Base-by-base conservation (phyloP, 257 asterid species). In the Eustoma russellianum region DNA sequence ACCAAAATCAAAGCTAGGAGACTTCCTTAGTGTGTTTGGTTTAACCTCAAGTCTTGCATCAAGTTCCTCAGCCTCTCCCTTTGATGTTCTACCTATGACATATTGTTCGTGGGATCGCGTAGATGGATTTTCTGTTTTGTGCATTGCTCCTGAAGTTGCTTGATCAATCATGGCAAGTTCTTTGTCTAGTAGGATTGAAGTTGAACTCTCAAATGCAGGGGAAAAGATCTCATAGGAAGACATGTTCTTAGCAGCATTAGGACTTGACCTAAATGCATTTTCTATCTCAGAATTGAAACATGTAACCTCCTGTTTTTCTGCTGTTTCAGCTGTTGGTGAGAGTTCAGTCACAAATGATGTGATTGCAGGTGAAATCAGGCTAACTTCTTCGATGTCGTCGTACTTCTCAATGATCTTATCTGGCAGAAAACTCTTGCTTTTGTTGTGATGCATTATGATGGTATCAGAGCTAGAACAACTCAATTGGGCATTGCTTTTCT, bases 1-100 rank as follows among this genome's bases (percentile, higher is more conserved):
- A 18, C 90, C 88, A 55, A 83, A 83, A 17, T 83, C 86, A 13
- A 83, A 83, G 66, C 91, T 83, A 8, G 95, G 94, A 5, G 71
- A 80, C 70, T 79, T 86, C 41, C 67, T 68, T 5, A 77, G 66
- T 41, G 69, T 55, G 57, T 51, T 71, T n/a, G 72, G 49, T 44
- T 69, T 76, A 4, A 52, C 9, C 33, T 48, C 52, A 12, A 41
- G 30, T 52, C 16, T 59, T 60, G 75, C 69, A 16, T 18, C 17
- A 14, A 5, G 40, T 52, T 56, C 72, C 3, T 34, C 46, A 16
- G 46, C 61, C 52, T 48, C 53, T 7, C 41, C 5, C 17, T 12
- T 34, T 18, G 44, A 50, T 13, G 17, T n/a, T 63, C 57, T 65
- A 2, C 50, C 56, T 38, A 28, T 48, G 14, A 7, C n/a, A 41